These are phyloP conservation scores for Periglandula ipomoeae DNA, from an alignment of 2,329 filamentous ascomycete genomes.

Conservation along the genomic window DNA sequence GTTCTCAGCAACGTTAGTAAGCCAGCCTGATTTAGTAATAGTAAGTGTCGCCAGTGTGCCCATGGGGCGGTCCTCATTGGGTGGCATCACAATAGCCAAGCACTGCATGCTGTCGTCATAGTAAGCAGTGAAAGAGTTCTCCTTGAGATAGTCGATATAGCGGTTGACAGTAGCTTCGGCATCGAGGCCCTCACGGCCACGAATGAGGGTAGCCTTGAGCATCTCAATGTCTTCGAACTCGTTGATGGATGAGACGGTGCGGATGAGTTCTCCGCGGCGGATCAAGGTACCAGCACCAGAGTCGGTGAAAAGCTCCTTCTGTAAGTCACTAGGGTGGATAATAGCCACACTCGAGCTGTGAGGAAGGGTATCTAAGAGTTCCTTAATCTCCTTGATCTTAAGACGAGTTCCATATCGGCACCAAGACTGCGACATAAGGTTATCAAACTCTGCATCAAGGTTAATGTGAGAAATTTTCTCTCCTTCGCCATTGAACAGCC, in stretches of 20 bases:
- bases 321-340: constrained; percentile 89
- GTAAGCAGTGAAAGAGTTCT: constrained; percentile 81
- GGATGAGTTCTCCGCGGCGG: constrained; percentile 81
- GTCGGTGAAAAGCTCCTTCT: constrained; percentile 95
- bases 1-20: constrained; percentile 91
- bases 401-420: constrained; percentile 88
- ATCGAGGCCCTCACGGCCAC: constrained; percentile 74
- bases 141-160: constrained; percentile 71
- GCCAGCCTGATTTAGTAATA: constrained; percentile 89
- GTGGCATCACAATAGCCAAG: constrained; percentile 77
- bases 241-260: constrained; percentile 59
- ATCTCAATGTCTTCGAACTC: constrained; percentile 69
- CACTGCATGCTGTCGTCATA: constrained; percentile 93
- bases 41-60: constrained; percentile 84
- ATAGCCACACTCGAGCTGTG: constrained; percentile 93
- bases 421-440: constrained; percentile 90
- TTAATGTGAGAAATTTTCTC: constrained; percentile 97
- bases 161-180: constrained; percentile 76
- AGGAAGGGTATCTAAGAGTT: constrained; percentile 78
- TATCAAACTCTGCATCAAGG: constrained; percentile 89
- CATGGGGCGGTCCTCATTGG: constrained; percentile 54
- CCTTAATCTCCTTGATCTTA: constrained; percentile 98
- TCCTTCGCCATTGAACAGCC: constrained; percentile 84
- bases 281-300: constrained; percentile 91
- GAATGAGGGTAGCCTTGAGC: constrained; percentile 72